Evolutionary conservation across 2,329 filamentous ascomycete genomes (phyloP).

Genomic region (Ambrosiella cleistominuta): DNA sequence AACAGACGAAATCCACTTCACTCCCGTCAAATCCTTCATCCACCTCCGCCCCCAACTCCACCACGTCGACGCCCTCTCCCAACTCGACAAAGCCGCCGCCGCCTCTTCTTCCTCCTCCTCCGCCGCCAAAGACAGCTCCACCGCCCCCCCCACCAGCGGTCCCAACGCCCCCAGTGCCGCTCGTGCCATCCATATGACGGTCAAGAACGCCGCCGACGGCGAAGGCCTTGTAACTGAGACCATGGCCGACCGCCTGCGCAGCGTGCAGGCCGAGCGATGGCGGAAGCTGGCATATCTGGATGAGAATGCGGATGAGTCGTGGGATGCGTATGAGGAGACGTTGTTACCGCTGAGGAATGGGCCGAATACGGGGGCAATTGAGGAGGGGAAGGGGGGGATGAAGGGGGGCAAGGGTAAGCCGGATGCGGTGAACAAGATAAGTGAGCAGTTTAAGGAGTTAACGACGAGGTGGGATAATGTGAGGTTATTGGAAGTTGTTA

Average conservation of each 20-base stretch:
- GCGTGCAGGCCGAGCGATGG: constrained; percentile 73
- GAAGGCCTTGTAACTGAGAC: constrained; percentile 49
- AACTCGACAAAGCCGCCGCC: constrained; percentile 39
- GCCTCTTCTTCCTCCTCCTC: constrained; percentile 21
- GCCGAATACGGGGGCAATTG: neutral
- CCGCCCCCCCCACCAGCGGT: constrained; percentile 15
- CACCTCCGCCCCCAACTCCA: constrained; percentile 85
- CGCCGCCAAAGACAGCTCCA: constrained; percentile 16
- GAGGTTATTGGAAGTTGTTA: constrained; percentile 10
- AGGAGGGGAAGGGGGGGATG: neutral
- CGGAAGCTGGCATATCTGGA: constrained; percentile 61
- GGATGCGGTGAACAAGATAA: constrained; percentile 7
- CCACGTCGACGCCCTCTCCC: constrained; percentile 70
- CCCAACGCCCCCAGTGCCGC: constrained; percentile 29
- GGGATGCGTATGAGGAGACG: constrained; percentile 56
- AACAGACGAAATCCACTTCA: constrained; percentile 68
- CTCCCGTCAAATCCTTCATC: constrained; percentile 63
- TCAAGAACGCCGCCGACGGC: constrained; percentile 57
- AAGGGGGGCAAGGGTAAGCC: constrained; percentile 14
- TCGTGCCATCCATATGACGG: constrained; percentile 69
- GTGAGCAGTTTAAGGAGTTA: constrained; percentile 7
- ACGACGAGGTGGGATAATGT: constrained; percentile 10
- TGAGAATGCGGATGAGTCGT: constrained; percentile 60
- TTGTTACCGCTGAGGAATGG: constrained; percentile 27
- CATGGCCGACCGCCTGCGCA: constrained; percentile 56